Evolutionary conservation across 805 yeast species (phyloP).

Genomic region (Saccharomycopsis sp.): DNA sequence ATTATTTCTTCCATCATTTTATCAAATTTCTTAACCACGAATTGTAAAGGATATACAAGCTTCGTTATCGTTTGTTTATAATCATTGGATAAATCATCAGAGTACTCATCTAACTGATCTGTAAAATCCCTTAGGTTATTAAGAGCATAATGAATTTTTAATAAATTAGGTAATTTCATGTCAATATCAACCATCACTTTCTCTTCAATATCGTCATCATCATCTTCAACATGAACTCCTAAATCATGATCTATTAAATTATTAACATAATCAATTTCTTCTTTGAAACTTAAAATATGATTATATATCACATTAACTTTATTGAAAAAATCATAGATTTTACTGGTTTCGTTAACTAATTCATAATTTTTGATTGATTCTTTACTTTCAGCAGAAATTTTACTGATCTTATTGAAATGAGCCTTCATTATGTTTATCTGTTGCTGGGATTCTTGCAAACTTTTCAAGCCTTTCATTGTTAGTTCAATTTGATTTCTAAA

Average conservation of each 20-base stretch:
- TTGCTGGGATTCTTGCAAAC: conserved; percentile 33
- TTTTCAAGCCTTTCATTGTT: conserved; percentile 39
- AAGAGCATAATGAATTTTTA: conserved; percentile 63
- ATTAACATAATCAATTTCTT: conserved; percentile 44
- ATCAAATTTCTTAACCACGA: conserved; percentile 51
- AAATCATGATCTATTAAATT: conserved; percentile 42
- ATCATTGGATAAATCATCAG: conserved; percentile 47
- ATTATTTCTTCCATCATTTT: conserved; percentile 57
- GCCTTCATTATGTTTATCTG: conserved; percentile 46
- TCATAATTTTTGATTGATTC: conserved; percentile 60
- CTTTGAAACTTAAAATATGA: conserved; percentile 51
- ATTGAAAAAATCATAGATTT: conserved; percentile 62
- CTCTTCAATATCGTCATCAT: conserved; percentile 27
- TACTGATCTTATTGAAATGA: conserved; percentile 38
- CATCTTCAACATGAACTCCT: conserved; percentile 12
- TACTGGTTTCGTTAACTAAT: conserved; percentile 59
- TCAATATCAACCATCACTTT: conserved; percentile 31
- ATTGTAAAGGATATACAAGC: conserved; percentile 44
- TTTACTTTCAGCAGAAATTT: conserved; percentile 47
- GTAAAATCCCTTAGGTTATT: conserved; percentile 68
- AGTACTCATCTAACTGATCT: conserved; percentile 62
- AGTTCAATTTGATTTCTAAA: conserved; percentile 58
- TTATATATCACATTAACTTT: conserved; percentile 60
- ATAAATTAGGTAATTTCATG: conserved; percentile 45
- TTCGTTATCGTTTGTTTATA: conserved; percentile 57